Conservation (phyloP, 1,284 basidiomycete genomes). For the Bondarzewia mesenterica region DNA sequence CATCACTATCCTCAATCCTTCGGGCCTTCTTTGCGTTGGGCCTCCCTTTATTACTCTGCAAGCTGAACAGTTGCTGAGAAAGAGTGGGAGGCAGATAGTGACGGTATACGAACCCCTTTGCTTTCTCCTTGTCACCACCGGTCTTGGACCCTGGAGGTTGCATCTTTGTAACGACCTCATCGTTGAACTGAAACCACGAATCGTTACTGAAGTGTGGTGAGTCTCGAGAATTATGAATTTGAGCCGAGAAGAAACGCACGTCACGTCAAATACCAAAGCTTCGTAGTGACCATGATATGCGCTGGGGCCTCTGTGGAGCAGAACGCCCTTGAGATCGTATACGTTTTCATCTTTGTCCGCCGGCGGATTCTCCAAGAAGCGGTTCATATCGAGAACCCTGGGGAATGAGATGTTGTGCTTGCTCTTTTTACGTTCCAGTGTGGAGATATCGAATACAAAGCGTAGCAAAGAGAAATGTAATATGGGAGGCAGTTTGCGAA, state of each 20-base stretch:
- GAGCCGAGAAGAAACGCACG: constrained; percentile 42
- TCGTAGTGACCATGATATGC: constrained; percentile 93
- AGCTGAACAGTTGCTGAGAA: neutral
- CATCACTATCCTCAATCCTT: constrained; percentile 55
- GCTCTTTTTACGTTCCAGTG: constrained; percentile 76
- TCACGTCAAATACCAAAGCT: constrained; percentile 75
- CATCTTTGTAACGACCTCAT: constrained; percentile 67
- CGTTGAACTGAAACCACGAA: constrained; percentile 88
- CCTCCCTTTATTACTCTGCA: constrained; percentile 11
- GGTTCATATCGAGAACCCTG: constrained; percentile 61
- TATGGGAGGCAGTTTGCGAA: constrained; percentile 70
- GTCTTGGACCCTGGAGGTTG: constrained; percentile 40
- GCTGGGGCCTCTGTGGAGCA: constrained; percentile 79
- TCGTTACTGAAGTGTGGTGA: constrained; percentile 35
- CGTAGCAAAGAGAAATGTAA: constrained; percentile 86
- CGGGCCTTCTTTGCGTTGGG: constrained; percentile 30
- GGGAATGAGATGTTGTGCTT: constrained; percentile 76
- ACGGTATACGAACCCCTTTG: constrained; percentile 12
- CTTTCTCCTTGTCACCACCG: constrained; percentile 11
- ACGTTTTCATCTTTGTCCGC: constrained; percentile 22
- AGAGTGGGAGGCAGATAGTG: neutral
- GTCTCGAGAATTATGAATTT: no score
- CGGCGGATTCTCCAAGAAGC: constrained; percentile 26
- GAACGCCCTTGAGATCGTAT: constrained; percentile 77
- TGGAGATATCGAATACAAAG: constrained; percentile 77